Base-by-base conservation (phyloP, 805 yeast genomes). In the Nakazawaea laoshanensis region DNA sequence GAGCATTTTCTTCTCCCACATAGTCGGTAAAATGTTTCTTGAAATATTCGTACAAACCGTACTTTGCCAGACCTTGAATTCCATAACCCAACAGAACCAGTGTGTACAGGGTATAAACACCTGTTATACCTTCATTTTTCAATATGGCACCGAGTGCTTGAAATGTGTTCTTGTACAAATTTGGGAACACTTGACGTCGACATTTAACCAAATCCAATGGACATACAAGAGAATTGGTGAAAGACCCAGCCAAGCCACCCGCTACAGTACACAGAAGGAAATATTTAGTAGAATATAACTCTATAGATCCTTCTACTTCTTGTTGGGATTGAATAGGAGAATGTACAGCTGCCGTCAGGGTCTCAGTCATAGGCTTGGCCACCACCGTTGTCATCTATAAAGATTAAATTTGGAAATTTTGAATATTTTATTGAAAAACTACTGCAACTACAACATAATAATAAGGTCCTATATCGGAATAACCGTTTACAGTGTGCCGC, bases 1-100 rank as follows among this genome's bases (percentile, higher is more conserved):
- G 8, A 80, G 74, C 61, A 87, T 96, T 42, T 65, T 83, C 74
- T 79, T 70, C 43, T 70, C 58, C n/a, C 18, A 31, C 8, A 5
- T 9, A 8, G 17, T 30, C 35, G 6, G 31, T 30, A n/a, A 19
- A 35, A 5, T 14, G 13, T n/a, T 27, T 27, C 29, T 35, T 35
- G 27, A 30, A 35, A 24, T 11, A 35, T 19, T 35, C 38, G 26
- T 35, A 35, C 16, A 35, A 35, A 15, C 38, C 38, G 21, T 35
- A 35, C 18, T 35, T 35, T 12, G 31, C 32, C 14, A 29, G 32
- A 13, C 38, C 38, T 23, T 35, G 38, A 11, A 35, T 35, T 4
- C 34, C 34, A 24, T 35, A 35, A 24, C 38, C 38, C 18, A 35
- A n/a, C 38, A 35, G 21, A 6, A 35, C 38, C 24, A 27, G 20